Percentiles rank a stretch among this genome's conserved stretches.
Evolutionary conservation across 177 flowering plant genomes (phyloP).

Genomic region (Vitis hybrid): DNA sequence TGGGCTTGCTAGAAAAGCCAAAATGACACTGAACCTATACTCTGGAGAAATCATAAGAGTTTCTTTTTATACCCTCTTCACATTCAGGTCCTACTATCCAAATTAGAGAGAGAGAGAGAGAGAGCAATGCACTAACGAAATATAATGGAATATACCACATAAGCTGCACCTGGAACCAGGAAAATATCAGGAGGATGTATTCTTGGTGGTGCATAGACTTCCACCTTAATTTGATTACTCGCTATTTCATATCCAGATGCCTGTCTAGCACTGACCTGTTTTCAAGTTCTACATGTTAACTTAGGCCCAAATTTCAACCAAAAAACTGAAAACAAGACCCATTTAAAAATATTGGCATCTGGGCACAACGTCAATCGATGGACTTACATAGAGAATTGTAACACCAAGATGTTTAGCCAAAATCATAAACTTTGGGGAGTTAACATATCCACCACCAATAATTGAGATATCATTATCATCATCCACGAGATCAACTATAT

Average conservation of each 20-base stretch:
- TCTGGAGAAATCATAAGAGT: background rate
- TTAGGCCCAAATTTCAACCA: background rate
- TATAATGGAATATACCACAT: constrained; percentile 46
- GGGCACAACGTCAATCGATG: background rate
- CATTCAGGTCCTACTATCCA: background rate
- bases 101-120: background rate
- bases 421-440: constrained; percentile 47
- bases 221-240: constrained; percentile 68
- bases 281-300: constrained; percentile 8
- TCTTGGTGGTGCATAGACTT: constrained; percentile 79
- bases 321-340: background rate
- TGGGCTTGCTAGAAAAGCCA: background rate
- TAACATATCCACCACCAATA: constrained; percentile 27
- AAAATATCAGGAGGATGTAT: constrained; percentile 68
- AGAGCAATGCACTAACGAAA: background rate
- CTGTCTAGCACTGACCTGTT: constrained; percentile 72
- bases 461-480: constrained; percentile 25
- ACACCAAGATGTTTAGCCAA: constrained; percentile 62
- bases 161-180: constrained; percentile 90
- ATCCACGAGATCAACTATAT: constrained; percentile 52
- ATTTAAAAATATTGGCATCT: background rate
- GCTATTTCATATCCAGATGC: constrained; percentile 73
- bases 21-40: background rate
- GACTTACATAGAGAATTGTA: constrained; percentile 74
- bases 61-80: background rate